These are phyloP conservation scores for Mrakiaceae sp. DNA, from an alignment of 1,284 basidiomycete species.

Conservation along the genomic window DNA sequence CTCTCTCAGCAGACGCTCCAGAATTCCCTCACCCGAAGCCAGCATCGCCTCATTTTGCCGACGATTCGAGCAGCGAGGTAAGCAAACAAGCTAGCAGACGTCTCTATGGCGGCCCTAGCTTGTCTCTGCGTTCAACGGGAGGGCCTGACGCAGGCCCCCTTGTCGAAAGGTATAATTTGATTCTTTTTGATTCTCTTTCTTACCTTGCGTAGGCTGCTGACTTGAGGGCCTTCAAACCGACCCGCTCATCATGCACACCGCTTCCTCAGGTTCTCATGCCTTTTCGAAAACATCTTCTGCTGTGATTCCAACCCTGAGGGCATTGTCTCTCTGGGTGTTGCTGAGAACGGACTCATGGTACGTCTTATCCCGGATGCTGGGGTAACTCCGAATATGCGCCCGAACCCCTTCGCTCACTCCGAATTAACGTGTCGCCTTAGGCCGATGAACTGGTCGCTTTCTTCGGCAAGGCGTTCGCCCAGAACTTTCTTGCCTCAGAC, in stretches of 20 bases:
- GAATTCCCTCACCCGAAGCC: neutral
- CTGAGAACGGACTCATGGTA: slow-evolving; percentile 36
- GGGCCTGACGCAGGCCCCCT: slow-evolving; percentile 33
- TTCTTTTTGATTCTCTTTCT: neutral
- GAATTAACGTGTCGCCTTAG: slow-evolving; percentile 3
- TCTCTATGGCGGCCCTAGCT: neutral
- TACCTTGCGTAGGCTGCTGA: neutral
- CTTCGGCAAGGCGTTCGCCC: slow-evolving; percentile 27
- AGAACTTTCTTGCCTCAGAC: slow-evolving; percentile 26
- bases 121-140: slow-evolving; percentile 23
- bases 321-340: slow-evolving; percentile 37
- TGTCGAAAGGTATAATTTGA: slow-evolving; percentile 26
- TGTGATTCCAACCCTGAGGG: slow-evolving; percentile 29
- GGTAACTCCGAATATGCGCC: neutral
- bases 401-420: neutral
- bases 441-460: slow-evolving; percentile 25
- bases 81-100: neutral
- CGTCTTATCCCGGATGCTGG: slow-evolving; percentile 1
- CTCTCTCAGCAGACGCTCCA: neutral
- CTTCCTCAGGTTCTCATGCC: slow-evolving; percentile 1
- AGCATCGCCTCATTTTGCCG: neutral
- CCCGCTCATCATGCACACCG: neutral
- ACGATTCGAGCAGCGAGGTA: neutral
- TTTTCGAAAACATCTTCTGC: slow-evolving; percentile 10
- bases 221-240: neutral